Percentiles rank a stretch among this genome's conserved stretches.
Conservation (phyloP, 1,284 basidiomycete genomes). For the Wallemia mellicola region DNA sequence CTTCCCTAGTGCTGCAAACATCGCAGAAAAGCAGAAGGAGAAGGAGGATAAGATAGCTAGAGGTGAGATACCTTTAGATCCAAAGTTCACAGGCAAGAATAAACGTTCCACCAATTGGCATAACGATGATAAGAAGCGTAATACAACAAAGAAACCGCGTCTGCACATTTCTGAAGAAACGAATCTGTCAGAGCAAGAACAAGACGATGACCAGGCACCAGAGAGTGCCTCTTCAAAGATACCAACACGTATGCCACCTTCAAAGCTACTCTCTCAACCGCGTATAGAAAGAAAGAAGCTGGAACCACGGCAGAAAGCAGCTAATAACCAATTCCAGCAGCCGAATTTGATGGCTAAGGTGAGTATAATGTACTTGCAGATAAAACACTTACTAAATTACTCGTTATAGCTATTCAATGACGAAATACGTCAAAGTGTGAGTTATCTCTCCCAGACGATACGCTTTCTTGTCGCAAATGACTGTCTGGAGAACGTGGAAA, state of each 20-base stretch:
- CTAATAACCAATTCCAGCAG: neutral
- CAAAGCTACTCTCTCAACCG: neutral
- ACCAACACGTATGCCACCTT: neutral
- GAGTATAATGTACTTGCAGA: neutral
- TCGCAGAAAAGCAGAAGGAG: neutral
- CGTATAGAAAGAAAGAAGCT: neutral
- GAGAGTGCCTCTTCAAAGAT: neutral
- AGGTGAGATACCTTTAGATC: neutral
- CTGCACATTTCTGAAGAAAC: too few species aligned
- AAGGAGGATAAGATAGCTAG: neutral
- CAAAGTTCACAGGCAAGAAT: neutral
- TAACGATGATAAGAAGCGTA: neutral
- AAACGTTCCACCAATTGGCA: neutral
- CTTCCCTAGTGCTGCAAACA: neutral
- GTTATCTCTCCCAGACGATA: neutral
- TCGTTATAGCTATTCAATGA: neutral
- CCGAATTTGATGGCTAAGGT: neutral
- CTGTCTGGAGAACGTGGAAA: neutral
- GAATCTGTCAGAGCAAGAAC: too few species aligned
- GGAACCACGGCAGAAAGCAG: neutral
- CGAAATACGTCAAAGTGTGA: neutral
- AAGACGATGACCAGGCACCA: neutral
- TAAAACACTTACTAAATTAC: neutral
- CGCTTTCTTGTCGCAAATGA: neutral
- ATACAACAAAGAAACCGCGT: too few species aligned